Percentiles rank a stretch among this genome's conserved stretches.
Conservation (phyloP, 768 basidiomycete genomes). For the Mycena floridula region DNA sequence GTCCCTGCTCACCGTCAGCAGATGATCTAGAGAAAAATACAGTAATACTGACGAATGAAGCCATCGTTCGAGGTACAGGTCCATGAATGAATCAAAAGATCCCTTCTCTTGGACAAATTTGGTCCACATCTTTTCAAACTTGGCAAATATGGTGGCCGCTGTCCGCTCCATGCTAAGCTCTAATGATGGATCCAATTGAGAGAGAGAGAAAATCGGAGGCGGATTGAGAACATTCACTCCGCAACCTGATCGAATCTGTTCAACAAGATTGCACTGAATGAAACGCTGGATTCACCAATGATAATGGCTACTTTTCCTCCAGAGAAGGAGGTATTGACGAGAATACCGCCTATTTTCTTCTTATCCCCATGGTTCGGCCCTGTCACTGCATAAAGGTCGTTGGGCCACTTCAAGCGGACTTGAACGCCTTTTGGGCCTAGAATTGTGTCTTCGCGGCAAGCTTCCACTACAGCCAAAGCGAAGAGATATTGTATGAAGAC, state of each 20-base stretch:
- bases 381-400: constrained; percentile 80
- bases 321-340: constrained; percentile 85
- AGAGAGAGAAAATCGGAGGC: constrained; percentile 85
- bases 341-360: constrained; percentile 86
- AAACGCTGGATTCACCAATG: constrained; percentile 50
- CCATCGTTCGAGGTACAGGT: constrained; percentile 77
- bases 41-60: constrained; percentile 88
- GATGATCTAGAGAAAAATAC: neutral
- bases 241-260: constrained; percentile 50
- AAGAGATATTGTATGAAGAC: constrained; percentile 95
- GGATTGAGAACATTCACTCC: constrained; percentile 84
- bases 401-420: constrained; percentile 92
- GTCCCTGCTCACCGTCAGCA: constrained; percentile 43
- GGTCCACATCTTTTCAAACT: constrained; percentile 78
- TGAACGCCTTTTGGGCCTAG: constrained; percentile 45
- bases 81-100: constrained; percentile 77
- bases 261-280: neutral
- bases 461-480: constrained; percentile 84
- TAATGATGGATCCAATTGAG: constrained; percentile 50
- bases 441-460: constrained; percentile 57
- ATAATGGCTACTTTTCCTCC: constrained; percentile 69
- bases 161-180: constrained; percentile 66
- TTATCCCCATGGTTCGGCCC: constrained; percentile 39
- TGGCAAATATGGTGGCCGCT: constrained; percentile 65
- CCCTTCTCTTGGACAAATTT: constrained; percentile 59